Percentiles rank a stretch among this genome's conserved stretches.
Conservation (phyloP, 495 filamentous ascomycete species). For the Margaritispora aquatica region DNA sequence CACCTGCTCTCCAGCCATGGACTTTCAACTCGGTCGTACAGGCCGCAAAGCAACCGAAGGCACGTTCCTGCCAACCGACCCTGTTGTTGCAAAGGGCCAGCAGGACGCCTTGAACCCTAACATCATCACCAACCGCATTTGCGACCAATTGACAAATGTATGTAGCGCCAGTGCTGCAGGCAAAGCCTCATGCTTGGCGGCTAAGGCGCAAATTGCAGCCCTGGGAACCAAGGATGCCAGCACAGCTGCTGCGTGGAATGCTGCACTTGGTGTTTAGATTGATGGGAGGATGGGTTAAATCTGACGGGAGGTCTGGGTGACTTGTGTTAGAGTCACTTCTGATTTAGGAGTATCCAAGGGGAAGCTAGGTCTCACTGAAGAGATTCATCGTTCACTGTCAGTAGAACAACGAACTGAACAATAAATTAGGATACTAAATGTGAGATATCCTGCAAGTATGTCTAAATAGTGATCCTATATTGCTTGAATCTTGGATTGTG, state of each 20-base stretch:
- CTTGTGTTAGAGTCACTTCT: too few species aligned
- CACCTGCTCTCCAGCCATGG: constrained; percentile 45
- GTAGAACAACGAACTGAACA: too few species aligned
- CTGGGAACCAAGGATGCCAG: constrained; percentile 25
- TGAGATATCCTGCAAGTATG: too few species aligned
- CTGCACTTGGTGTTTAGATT: constrained; percentile 16
- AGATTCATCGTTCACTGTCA: too few species aligned
- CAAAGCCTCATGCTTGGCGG: constrained; percentile 34
- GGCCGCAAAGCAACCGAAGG: constrained; percentile 40
- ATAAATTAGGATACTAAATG: too few species aligned
- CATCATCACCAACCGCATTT: constrained; percentile 61
- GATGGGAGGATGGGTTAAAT: not conserved
- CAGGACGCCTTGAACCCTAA: constrained; percentile 50
- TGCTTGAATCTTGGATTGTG: too few species aligned
- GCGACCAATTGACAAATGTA: constrained; percentile 41
- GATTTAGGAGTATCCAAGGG: too few species aligned
- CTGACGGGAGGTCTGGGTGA: too few species aligned
- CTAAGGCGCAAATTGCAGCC: constrained; percentile 25
- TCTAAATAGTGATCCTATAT: too few species aligned
- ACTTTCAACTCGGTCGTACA: constrained; percentile 39
- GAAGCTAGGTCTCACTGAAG: too few species aligned
- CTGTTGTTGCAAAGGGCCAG: constrained; percentile 39
- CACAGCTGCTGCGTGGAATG: constrained; percentile 27
- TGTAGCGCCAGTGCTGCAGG: constrained; percentile 34
- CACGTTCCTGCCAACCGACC: constrained; percentile 46